Base-by-base conservation (phyloP, 2,329 filamentous ascomycete species). In the Eutypa lata region DNA sequence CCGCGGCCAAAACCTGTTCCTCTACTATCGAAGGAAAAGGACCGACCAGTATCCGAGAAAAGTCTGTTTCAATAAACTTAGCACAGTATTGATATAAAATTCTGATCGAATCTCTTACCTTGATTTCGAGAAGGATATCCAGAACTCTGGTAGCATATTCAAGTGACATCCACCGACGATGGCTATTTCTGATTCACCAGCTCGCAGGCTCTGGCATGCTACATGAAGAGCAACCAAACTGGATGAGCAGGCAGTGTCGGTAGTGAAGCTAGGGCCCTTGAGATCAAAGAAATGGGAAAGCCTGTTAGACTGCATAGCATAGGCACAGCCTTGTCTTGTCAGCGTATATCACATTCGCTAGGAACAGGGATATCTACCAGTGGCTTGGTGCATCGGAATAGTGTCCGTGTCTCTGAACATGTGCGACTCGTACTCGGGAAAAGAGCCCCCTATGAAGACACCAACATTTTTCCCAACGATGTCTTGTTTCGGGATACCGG, bases 1-100 rank as follows among this genome's bases (percentile, higher is more conserved):
- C 82, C 84, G 10, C 84, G 76, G 0, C 77, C 82, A 58, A 84
- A 88, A 0, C 85, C 86, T 38, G 76, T 76, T 5, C 76, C 81
- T 46, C 71, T 68, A 18, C 66, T 65, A 58, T 81, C 81, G 57
- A 76, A 82, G 28, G 79, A 78, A 48, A 74, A 76, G 14, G 76
- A 82, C 37, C 76, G 71, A 1, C 80, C 80, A 0, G 75, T 73
- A 28, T 80, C 74, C 1, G 78, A 79, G 22, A 84, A 73, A 47
- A 82, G 61, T 62, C 61, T 75, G 57, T 19, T 65, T 1, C n/a
- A 24, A 1, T 43, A 18, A 53, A 40, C 57, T 50, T 48, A 47
- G 26, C 31, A 18, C 22, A 50, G 24, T 49, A 61, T 59, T 18
- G 57, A 65, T 35, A 47, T 50, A 7, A 56, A 53, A 58, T 59